phyloP scores from a whole-genome alignment of 352 stramenopile species.

The Globisporangium echinulatum region DNA sequence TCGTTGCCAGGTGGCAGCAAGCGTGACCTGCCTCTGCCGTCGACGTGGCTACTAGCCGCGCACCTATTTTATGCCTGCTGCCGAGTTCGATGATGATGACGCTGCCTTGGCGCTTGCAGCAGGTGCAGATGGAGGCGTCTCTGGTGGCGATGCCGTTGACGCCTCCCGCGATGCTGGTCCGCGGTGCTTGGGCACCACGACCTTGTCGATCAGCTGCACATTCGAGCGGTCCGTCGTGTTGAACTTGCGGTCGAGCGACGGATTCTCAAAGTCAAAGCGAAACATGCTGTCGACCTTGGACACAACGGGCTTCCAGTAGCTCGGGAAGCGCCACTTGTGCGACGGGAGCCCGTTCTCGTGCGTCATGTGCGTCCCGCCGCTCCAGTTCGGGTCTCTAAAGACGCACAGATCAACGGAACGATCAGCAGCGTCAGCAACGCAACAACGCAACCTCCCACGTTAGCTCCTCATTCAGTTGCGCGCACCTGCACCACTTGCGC shows the following conservation, averaged over 20 bases:
- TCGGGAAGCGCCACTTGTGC: slow-evolving; percentile 65
- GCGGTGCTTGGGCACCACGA: slow-evolving; percentile 40
- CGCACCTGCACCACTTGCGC: slow-evolving; percentile 72
- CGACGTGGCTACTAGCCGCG: too few species aligned
- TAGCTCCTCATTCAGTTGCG: not conserved
- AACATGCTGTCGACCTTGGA: slow-evolving; percentile 82
- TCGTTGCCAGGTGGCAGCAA: not conserved
- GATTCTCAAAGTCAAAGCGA: slow-evolving; percentile 81
- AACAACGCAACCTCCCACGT: slow-evolving; percentile 5
- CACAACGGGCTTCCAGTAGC: slow-evolving; percentile 79
- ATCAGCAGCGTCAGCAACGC: not conserved
- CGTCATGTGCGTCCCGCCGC: slow-evolving; percentile 43
- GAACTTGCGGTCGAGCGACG: slow-evolving; percentile 61
- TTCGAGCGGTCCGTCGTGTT: slow-evolving; percentile 76
- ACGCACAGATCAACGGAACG: not conserved
- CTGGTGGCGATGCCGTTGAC: not conserved
- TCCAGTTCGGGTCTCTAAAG: slow-evolving; percentile 69
- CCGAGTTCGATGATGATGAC: too few species aligned
- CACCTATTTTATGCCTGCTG: too few species aligned
- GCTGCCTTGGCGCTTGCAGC: not conserved
- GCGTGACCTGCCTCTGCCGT: too few species aligned
- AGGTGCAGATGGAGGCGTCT: not conserved
- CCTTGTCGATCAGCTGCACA: slow-evolving; percentile 72
- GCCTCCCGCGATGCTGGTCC: not conserved
- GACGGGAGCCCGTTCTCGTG: slow-evolving; percentile 59